Evolutionary conservation across 345 rosid species (phyloP), one percentile per base, ranked within the genome.

Genomic region (Arabis alpina): DNA sequence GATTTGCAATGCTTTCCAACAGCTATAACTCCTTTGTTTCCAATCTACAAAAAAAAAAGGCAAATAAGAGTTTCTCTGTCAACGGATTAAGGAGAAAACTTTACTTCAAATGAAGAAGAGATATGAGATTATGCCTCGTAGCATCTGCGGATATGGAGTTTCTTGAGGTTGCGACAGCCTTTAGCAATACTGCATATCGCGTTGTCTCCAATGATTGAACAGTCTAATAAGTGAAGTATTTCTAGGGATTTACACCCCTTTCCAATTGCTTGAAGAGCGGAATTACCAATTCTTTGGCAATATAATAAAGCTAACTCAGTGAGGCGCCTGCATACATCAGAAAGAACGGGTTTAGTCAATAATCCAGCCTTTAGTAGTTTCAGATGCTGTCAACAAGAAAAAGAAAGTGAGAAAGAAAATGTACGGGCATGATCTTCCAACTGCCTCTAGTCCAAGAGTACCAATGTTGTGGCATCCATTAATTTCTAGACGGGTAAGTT

Each of bases 381-480:
- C 24, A 43, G 54, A 36, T 61, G 6, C 32, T 14, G 39, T 49
- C 24, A 64, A 25, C 2, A 56, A 70, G 13, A 57, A 14, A 32
- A 24, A 43, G 5, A 47, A 57, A n/a, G 25, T 13, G 28, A 63
- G 61, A 59, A 37, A 43, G 56, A 45, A 72, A 61, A 75, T 80
- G 66, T 84, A 93, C 98, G 41, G 66, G 92, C 98, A 93, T 66
- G 79, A 87, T 83, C 41, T 82, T 80, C 98, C 97, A 64, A 93
- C 72, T 58, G 93, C 85, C 81, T 81, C 93, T 73, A 93, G 50
- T 68, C 98, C 98, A 36, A 64, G 25, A 28, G 97, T 88, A 56
- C 97, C 96, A 61, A 93, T 88, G 75, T 85, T 84, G 80, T 88
- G 96, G 79, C 98, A 90, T 54, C 98, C 98, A 82, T 90, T 93